These are phyloP conservation scores for Nakazawaea ernobii DNA, from an alignment of 805 yeast species.

Conservation along the genomic window DNA sequence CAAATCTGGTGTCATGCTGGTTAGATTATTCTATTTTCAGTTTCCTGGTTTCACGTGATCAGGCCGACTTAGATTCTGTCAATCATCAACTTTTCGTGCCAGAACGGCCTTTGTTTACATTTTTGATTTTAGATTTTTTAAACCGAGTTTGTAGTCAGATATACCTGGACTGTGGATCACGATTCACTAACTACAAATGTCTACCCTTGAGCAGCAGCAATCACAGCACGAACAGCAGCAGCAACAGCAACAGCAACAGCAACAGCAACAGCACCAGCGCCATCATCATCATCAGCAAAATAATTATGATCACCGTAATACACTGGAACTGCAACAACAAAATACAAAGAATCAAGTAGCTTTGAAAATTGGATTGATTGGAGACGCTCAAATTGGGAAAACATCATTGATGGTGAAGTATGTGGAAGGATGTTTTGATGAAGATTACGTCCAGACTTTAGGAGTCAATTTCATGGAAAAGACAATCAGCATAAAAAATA, in stretches of 20 bases:
- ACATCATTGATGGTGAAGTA: constrained; percentile 95
- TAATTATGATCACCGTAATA: neutral
- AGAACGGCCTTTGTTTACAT: neutral
- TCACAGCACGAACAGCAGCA: neutral
- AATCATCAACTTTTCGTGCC: too few relatives aligned
- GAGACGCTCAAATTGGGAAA: constrained; percentile 95
- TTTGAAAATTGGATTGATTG: constrained; percentile 85
- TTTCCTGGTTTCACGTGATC: neutral
- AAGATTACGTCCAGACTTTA: constrained; percentile 85
- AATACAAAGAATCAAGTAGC: constrained; percentile 39
- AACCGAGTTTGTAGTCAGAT: too few relatives aligned
- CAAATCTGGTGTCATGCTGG: neutral
- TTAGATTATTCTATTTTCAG: too few relatives aligned
- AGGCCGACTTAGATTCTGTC: neutral
- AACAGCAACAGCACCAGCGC: neutral
- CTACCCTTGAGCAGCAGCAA: neutral
- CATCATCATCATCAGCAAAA: constrained; percentile 5
- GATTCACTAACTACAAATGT: neutral
- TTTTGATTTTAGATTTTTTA: too few relatives aligned
- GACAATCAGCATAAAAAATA: constrained; percentile 73
- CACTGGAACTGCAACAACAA: constrained; percentile 1
- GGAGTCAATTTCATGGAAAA: constrained; percentile 96
- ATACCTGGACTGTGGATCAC: too few relatives aligned
- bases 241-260: neutral
- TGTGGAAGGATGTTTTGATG: constrained; percentile 92